A percentile compares a stretch with the other conserved stretches of the same genome.
phyloP scores from a whole-genome alignment of 169 alveolate genomes.

The Eimeria praecox region DNA sequence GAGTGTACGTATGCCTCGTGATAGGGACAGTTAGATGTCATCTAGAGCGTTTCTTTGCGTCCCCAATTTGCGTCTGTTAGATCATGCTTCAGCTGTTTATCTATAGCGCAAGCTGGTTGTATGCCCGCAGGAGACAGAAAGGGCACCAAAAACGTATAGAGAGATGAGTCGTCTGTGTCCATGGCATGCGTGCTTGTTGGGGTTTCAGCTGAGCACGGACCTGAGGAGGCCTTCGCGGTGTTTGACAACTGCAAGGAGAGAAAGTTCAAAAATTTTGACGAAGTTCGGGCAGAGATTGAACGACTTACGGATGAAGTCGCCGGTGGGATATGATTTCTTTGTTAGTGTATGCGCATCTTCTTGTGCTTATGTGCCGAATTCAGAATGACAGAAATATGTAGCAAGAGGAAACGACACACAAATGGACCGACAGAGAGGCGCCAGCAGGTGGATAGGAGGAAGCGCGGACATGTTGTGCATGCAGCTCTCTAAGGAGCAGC shows the following conservation, averaged over 20 bases:
- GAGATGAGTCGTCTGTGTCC: background rate
- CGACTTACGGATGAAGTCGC: conserved; percentile 84
- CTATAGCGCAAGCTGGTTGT: background rate
- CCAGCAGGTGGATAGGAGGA: too few relatives aligned
- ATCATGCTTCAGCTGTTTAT: background rate
- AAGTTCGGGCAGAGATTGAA: conserved; percentile 88
- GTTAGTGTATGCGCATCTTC: background rate
- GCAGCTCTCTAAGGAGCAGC: background rate
- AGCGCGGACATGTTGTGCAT: background rate
- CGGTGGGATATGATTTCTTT: conserved; percentile 6
- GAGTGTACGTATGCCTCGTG: conserved; percentile 84
- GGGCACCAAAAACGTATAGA: background rate
- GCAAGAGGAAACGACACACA: background rate
- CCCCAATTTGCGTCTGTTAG: background rate
- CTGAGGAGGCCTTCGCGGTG: conserved; percentile 91
- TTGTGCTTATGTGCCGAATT: background rate
- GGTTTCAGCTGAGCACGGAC: conserved; percentile 78
- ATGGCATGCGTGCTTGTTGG: background rate
- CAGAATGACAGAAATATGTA: background rate
- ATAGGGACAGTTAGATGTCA: background rate
- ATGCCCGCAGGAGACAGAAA: background rate
- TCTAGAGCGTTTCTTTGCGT: background rate
- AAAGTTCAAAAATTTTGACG: conserved; percentile 94
- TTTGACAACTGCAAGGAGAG: conserved; percentile 87
- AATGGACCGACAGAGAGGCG: background rate